These are phyloP conservation scores for Mortierella hygrophila DNA, from an alignment of 192 early-diverging fungal genomes.

Conservation along the genomic window DNA sequence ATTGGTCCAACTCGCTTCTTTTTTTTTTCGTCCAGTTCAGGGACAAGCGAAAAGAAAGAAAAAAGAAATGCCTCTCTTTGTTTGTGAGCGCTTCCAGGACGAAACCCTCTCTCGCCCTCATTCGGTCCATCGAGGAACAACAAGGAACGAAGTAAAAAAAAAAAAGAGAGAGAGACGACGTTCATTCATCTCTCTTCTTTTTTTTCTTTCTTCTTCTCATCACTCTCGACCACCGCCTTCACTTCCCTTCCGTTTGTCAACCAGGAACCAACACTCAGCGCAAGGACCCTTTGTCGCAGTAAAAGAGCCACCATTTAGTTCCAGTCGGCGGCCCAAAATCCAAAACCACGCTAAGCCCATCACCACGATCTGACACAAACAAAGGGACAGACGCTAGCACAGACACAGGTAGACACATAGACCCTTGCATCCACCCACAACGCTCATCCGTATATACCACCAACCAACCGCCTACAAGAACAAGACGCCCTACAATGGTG, in stretches of 20 bases:
- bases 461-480: neutral
- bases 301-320: no score
- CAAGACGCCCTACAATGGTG: neutral
- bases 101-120: neutral
- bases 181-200: slow-evolving; percentile 7
- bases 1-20: no score
- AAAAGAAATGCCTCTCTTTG: neutral
- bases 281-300: no score
- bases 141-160: neutral
- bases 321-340: no score
- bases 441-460: no score
- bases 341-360: no score
- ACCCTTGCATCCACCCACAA: no score
- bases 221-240: neutral
- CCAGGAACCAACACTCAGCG: no score
- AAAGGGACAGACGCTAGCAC: no score
- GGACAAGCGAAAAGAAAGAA: neutral
- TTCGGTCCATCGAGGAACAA: neutral
- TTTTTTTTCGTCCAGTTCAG: neutral
- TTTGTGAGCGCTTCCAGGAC: neutral
- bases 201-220: neutral
- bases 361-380: no score
- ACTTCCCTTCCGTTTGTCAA: no score
- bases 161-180: slow-evolving; percentile 7
- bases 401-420: no score